Evolutionary conservation across 208 protist species (phyloP), one percentile per base, ranked within the genome.

Genomic region (Naegleria fowleri): DNA sequence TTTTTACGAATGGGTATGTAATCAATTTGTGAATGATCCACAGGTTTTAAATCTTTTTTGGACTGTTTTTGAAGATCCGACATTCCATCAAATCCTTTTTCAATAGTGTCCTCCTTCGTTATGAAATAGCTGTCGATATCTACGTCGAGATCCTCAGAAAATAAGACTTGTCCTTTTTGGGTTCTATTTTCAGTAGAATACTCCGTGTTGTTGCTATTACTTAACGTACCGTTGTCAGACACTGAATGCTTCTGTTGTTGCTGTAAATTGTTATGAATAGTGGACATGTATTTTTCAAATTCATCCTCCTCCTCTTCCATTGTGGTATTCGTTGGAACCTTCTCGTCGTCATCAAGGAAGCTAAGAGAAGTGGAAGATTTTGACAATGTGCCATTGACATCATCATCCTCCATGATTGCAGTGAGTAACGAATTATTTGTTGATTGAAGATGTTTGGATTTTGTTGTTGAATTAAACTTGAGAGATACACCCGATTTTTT

Each of bases 1-100:
- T 96, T 94, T 85, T 97, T 97, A 16, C 91, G 4, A 55, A 93
- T 92, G 15, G 55, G 22, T 33, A 38, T 11, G 76, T 93, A 93
- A n/a, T 91, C 25, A 13, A 91, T 91, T 88, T 90, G 86, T 33
- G 58, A 48, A 55, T 93, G 92, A 92, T 93, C 86, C 5, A 93
- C 91, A 9, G 9, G n/a, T 25, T 92, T 92, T 16, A 92, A 76
- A 22, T 92, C 91, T n/a, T 92, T 92, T 33, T 79, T 79, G 3
- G 55, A 67, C 22, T 67, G 55, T 16, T 88, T 88, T 33, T 88
- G 15, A 5, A 39, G 6, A 39, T 13, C 25, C 38, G 41, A 22
- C 41, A 39, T 11, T 87, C 11, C 9, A 7, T 52, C 84, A 15
- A 87, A 87, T 16, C 51, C 25, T 19, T 55, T 87, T 9, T 48